A percentile compares a stretch with the other conserved stretches of the same genome.
Conservation (phyloP, 2,329 filamentous ascomycete genomes). For the Fusarium sp. region DNA sequence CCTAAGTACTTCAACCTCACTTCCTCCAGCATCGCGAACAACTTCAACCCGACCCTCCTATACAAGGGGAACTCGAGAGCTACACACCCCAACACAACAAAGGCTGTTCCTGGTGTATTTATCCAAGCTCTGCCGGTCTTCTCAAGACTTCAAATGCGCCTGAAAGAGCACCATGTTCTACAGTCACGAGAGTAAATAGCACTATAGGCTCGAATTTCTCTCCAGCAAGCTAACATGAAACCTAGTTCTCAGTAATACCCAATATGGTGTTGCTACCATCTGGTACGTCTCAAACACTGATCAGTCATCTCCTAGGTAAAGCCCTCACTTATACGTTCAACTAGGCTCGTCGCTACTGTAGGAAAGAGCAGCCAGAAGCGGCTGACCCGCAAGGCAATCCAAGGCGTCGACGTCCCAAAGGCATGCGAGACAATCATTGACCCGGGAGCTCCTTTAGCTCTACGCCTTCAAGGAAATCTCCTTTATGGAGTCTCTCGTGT, state of each 20-base stretch:
- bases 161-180: conserved; percentile 78
- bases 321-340: not conserved
- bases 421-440: conserved; percentile 90
- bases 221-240: conserved; percentile 39
- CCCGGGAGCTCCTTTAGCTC: conserved; percentile 83
- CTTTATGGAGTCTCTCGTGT: conserved; percentile 88
- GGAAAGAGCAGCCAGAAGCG: conserved; percentile 78
- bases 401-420: conserved; percentile 85
- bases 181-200: conserved; percentile 84
- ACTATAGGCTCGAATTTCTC: not conserved
- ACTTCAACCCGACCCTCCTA: not conserved
- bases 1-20: conserved; percentile 11
- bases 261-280: conserved; percentile 93
- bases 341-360: conserved; percentile 90
- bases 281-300: conserved; percentile 70
- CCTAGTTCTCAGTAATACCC: conserved; percentile 80
- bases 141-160: not conserved
- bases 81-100: not conserved
- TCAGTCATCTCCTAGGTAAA: too few relatives aligned
- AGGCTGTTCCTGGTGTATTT: not conserved
- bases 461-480: conserved; percentile 89
- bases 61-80: not conserved
- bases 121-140: not conserved
- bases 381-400: conserved; percentile 85
- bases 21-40: conserved; percentile 19